Evolutionary conservation across 257 asterid genomes (phyloP).

Genomic region (Cruciata laevipes): DNA sequence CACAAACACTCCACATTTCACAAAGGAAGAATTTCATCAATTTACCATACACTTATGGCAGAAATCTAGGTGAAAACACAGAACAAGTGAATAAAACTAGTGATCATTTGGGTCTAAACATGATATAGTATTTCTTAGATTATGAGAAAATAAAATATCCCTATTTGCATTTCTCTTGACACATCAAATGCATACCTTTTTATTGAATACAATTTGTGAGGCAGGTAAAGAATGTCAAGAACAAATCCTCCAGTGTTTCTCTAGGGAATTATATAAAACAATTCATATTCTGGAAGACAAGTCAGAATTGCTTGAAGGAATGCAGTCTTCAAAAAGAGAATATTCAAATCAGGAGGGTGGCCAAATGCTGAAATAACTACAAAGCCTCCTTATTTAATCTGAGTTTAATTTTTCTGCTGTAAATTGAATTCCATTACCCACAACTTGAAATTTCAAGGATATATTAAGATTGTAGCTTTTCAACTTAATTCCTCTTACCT

Average conservation of each 20-base stretch:
- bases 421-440: too few relatives aligned
- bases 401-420: not conserved
- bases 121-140: not conserved
- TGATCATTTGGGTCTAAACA: not conserved
- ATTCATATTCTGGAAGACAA: not conserved
- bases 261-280: not conserved
- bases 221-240: not conserved
- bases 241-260: not conserved
- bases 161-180: not conserved
- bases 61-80: not conserved
- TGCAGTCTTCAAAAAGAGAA: not conserved
- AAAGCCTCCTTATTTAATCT: not conserved
- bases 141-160: too few relatives aligned
- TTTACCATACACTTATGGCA: not conserved
- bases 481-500: constrained; percentile 36
- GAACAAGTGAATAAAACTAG: not conserved
- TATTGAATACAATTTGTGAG: not conserved
- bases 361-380: not conserved
- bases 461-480: not conserved
- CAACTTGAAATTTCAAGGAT: not conserved
- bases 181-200: not conserved
- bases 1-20: constrained; percentile 16
- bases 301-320: not conserved
- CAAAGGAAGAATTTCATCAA: not conserved
- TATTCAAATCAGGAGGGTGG: not conserved